Base-by-base conservation (phyloP, 768 basidiomycete species). In the Termitomyces eurrhizus region DNA sequence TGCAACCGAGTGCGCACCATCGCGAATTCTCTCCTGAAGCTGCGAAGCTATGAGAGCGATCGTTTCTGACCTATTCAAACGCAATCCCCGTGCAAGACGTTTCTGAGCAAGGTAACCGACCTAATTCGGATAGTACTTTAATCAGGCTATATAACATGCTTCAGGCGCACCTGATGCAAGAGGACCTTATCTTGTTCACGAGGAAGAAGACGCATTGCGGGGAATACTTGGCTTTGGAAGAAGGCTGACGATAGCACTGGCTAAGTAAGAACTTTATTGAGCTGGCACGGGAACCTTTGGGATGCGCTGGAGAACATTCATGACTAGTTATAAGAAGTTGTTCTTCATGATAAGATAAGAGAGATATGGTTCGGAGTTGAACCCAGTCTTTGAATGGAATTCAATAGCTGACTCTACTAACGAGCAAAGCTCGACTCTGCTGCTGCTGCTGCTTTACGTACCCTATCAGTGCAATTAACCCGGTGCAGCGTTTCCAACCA, bases 21-120 rank as follows among this genome's bases (percentile, higher is more conserved):
- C 97, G 11, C 97, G 82, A 66, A 97, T 96, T 52, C 86, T 84
- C 72, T 98, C 96, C 67, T 98, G 96, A 1, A 98, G 83, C 66
- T 93, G 90, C n/a, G 85, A 86, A 2, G 94, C 88, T 64, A 99
- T 94, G 9, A 99, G 83, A 2, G 93, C 95, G 14, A 87, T 83
- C 0, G 95, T 89, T 74, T 99, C 97, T 3, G 91, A 83, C 62
- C 87, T 76, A 74, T 98, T 98, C 57, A 98, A 83, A 57, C 82
- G 83, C 39, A 96, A 71, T 9, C 97, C 97, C n/a, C 97, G 84
- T 5, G 96, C 96, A 16, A 99, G 86, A 44, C 97, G 89, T 68
- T 93, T 90, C 75, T 98, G 96, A 1, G 97, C 94, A 18, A 98
- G 84, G 62, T 83, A 86, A 26, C 97, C 97, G 32, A 88, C 85